Base-by-base conservation (phyloP, 225 moss, liverwort and hornwort species). In the Pseudoscleropodium purum region DNA sequence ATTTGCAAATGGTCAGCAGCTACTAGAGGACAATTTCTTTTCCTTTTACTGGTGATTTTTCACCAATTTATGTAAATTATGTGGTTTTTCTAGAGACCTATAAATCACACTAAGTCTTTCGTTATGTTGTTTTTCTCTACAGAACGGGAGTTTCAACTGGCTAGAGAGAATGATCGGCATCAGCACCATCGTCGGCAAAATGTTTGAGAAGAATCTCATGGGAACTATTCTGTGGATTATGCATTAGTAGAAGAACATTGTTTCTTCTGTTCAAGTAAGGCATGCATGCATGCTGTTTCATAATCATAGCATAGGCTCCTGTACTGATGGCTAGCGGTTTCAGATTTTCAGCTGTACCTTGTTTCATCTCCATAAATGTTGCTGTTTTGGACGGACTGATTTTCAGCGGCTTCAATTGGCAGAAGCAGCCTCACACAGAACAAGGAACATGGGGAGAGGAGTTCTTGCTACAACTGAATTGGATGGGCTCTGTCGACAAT, bases 381-480 rank as follows among this genome's bases (percentile, higher is more conserved):
- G 95, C 93, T 97, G 94, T 96, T 92, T 96, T 95, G 96, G 94
- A 93, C 95, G 93, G 92, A 97, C 94, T 97, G 96, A 95, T 95
- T 87, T 93, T 95, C 92, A 93, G 86, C 96, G 95, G 95, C 95
- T 93, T 92, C 93, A 94, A 92, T 94, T 95, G 94, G 92, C 95
- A 95, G 95, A 95, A 90, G 90, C 92, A 92, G 91, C 88, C 91
- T 90, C 88, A 91, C 82, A 93, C 93, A 93, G 96, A 96, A 93
- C 95, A 94, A 90, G 95, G 92, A 95, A 95, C 94, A 91, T 89
- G 94, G 92, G 91, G 93, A 94, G 94, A 93, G 93, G 93, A 96
- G 93, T 93, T 87, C 89, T 94, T 92, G 93, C 95, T 88, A 88
- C 96, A 93, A 95, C 94, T 81, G 81, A 90, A 52, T 86, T 90